A percentile compares a stretch with the other conserved stretches of the same genome.
These are phyloP conservation scores for Coelastrella sp. DNA, from an alignment of 139 green algal genomes.

Conservation along the genomic window DNA sequence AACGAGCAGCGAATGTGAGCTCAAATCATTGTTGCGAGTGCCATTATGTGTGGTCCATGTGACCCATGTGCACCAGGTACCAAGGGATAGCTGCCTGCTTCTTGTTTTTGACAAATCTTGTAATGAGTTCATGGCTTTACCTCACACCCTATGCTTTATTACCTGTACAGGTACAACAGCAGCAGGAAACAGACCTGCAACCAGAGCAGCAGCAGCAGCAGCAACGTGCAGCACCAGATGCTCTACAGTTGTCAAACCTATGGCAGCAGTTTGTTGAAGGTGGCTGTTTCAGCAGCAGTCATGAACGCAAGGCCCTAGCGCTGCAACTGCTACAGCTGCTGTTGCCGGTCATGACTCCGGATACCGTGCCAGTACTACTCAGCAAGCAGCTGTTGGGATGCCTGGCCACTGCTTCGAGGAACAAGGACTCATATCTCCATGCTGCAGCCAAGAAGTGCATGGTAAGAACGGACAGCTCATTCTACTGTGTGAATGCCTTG, in stretches of 20 bases:
- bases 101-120: too few relatives aligned
- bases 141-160: not conserved
- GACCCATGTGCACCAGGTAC: too few relatives aligned
- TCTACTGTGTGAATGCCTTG: too few relatives aligned
- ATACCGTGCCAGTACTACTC: slow-evolving; percentile 59
- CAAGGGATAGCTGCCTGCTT: too few relatives aligned
- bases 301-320: slow-evolving; percentile 81
- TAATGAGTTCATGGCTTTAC: too few relatives aligned
- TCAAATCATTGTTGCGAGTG: too few relatives aligned
- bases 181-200: not conserved
- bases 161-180: too few relatives aligned
- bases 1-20: too few relatives aligned
- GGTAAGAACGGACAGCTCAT: slow-evolving; percentile 27
- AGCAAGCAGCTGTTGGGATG: slow-evolving; percentile 64
- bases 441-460: slow-evolving; percentile 64
- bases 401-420: slow-evolving; percentile 55
- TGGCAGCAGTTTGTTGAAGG: slow-evolving; percentile 62
- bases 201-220: slow-evolving; percentile 29
- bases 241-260: slow-evolving; percentile 52
- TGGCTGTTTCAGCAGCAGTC: slow-evolving; percentile 67
- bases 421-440: slow-evolving; percentile 72
- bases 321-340: slow-evolving; percentile 79
- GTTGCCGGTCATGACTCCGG: slow-evolving; percentile 59
- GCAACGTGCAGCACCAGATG: not conserved
- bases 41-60: too few relatives aligned